Conservation (phyloP, 23 red algal genomes). For the Cyanidiococcus yangmingshanensis region DNA sequence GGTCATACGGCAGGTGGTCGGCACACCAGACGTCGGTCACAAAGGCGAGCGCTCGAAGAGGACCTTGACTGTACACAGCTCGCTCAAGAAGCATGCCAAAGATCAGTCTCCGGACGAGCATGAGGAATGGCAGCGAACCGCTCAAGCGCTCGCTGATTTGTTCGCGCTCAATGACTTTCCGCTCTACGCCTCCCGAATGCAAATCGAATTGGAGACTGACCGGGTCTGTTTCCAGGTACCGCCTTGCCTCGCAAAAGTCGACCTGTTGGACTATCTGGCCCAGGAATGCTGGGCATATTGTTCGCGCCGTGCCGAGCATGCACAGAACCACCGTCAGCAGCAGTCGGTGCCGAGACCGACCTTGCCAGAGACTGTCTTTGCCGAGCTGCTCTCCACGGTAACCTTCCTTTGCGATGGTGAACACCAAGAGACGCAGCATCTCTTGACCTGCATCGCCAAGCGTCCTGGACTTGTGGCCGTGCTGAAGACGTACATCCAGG, state of each 20-base stretch:
- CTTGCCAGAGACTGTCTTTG: not conserved
- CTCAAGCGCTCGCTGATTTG: not conserved
- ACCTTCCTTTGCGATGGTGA: slow-evolving; percentile 14
- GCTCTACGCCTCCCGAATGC: slow-evolving; percentile 5
- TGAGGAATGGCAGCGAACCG: not conserved
- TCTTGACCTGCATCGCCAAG: not conserved
- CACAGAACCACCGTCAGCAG: not conserved
- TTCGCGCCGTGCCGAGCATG: not conserved
- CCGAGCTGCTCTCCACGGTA: slow-evolving; percentile 16
- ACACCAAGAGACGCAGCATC: not conserved
- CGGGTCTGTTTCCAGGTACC: not conserved
- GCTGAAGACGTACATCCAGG: not conserved
- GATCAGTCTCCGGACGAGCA: not conserved
- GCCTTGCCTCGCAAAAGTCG: not conserved
- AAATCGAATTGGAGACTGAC: not conserved
- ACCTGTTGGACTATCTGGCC: not conserved
- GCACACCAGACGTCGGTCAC: not conserved
- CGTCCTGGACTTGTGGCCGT: not conserved
- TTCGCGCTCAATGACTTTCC: slow-evolving; percentile 16
- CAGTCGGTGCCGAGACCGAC: not conserved
- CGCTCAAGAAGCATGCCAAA: not conserved
- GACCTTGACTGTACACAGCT: no score
- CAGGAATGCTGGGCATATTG: not conserved
- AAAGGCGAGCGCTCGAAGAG: no score
- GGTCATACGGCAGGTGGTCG: not conserved